These are phyloP conservation scores for Gastrolobium villosum DNA, from an alignment of 306 rosid species.

Conservation along the genomic window DNA sequence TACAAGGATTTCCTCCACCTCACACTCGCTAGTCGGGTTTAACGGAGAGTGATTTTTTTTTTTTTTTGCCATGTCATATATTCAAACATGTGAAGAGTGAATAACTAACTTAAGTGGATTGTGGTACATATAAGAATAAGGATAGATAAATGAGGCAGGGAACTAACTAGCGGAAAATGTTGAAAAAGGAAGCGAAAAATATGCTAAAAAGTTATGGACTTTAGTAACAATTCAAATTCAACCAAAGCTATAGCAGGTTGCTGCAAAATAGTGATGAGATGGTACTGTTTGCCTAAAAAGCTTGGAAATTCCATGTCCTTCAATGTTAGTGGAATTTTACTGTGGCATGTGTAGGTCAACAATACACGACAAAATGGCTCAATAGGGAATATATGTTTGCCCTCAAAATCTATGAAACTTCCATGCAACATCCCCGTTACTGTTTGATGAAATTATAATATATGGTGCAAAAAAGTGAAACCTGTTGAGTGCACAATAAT, in stretches of 20 bases:
- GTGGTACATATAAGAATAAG: not conserved
- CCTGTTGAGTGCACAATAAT: slow-evolving; percentile 77
- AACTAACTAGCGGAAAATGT: slow-evolving; percentile 13
- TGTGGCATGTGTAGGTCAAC: slow-evolving; percentile 74
- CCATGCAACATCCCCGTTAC: slow-evolving; percentile 54
- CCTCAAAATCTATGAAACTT: slow-evolving; percentile 53
- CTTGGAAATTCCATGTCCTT: slow-evolving; percentile 60
- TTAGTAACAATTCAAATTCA: slow-evolving; percentile 19
- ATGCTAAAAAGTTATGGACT: slow-evolving; percentile 41
- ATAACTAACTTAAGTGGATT: slow-evolving; percentile 1
- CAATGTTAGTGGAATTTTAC: slow-evolving; percentile 74
- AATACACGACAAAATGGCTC: slow-evolving; percentile 69
- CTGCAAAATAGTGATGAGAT: slow-evolving; percentile 47
- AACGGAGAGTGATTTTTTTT: too few relatives aligned
- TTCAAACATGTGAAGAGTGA: slow-evolving; percentile 23
- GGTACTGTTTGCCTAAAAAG: slow-evolving; percentile 59
- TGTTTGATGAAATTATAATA: slow-evolving; percentile 46
- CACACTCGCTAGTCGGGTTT: too few relatives aligned
- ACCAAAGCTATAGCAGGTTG: slow-evolving; percentile 41
- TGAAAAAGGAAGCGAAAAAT: slow-evolving; percentile 32
- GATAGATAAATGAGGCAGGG: slow-evolving; percentile 22
- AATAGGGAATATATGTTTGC: slow-evolving; percentile 23
- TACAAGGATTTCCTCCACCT: too few relatives aligned
- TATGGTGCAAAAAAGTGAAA: slow-evolving; percentile 52
- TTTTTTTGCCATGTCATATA: slow-evolving; percentile 31